These are phyloP conservation scores for Thermochaetoides thermophila DNA, from an alignment of 495 filamentous ascomycete genomes.

Conservation along the genomic window DNA sequence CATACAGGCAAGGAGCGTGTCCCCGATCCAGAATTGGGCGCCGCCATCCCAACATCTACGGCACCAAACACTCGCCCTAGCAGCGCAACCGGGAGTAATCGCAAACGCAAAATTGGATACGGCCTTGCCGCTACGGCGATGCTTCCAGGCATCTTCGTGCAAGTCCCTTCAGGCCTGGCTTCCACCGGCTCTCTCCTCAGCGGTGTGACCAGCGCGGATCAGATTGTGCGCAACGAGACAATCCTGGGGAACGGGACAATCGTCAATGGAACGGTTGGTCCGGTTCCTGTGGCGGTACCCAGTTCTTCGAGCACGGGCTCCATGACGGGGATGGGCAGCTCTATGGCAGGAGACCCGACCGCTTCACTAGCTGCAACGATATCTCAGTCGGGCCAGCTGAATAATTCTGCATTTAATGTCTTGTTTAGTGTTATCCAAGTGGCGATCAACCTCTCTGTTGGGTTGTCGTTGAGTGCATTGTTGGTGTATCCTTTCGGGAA, in stretches of 20 bases:
- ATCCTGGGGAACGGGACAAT: conserved; percentile 15
- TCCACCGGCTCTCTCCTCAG: conserved; percentile 68
- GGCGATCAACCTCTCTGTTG: conserved; percentile 85
- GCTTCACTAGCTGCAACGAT: too few species aligned
- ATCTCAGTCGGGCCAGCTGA: conserved; percentile 22
- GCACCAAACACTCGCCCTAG: too few species aligned
- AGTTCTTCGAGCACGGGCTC: too few species aligned
- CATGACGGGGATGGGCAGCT: too few species aligned
- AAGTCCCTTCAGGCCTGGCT: conserved; percentile 81
- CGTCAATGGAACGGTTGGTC: conserved; percentile 17
- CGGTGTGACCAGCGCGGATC: conserved; percentile 72
- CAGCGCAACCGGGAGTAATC: conserved; percentile 3
- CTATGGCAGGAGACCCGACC: background rate
- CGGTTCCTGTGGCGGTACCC: too few species aligned
- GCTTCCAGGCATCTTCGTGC: conserved; percentile 86
- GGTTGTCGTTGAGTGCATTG: conserved; percentile 71
- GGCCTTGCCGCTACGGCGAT: conserved; percentile 79
- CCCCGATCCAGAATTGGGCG: conserved; percentile 11
- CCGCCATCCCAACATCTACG: background rate
- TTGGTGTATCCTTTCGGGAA: conserved; percentile 88
- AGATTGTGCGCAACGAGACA: conserved; percentile 44
- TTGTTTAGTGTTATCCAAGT: conserved; percentile 80
- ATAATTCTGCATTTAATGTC: conserved; percentile 67
- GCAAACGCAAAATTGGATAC: conserved; percentile 33
- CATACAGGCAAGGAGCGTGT: background rate